Evolutionary conservation across 768 basidiomycete species (phyloP).

Genomic region (Tulasnella sp.): DNA sequence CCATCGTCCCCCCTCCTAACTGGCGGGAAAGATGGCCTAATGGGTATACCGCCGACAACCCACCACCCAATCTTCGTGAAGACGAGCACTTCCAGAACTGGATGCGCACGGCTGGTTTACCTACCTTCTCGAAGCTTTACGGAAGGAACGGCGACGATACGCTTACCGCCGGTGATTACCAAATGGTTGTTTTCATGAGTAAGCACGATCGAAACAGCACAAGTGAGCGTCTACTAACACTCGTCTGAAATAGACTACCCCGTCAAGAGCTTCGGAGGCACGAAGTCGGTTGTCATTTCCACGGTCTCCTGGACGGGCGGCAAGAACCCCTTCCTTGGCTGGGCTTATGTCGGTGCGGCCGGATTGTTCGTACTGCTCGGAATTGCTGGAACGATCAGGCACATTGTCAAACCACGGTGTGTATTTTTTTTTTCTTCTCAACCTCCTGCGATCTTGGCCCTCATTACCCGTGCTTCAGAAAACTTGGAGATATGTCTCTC

Average conservation of each 20-base stretch:
- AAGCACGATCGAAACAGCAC: slow-evolving; percentile 37
- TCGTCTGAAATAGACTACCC: slow-evolving; percentile 70
- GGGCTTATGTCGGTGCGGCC: slow-evolving; percentile 92
- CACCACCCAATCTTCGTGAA: slow-evolving; percentile 64
- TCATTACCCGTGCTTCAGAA: slow-evolving; percentile 43
- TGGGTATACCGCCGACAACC: slow-evolving; percentile 59
- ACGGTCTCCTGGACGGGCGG: slow-evolving; percentile 99
- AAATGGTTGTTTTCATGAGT: slow-evolving; percentile 78
- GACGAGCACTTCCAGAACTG: slow-evolving; percentile 98
- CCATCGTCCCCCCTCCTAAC: slow-evolving; percentile 89
- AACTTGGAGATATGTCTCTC: slow-evolving; percentile 80
- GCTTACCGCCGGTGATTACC: slow-evolving; percentile 70
- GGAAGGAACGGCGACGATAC: slow-evolving; percentile 79
- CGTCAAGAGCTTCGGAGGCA: slow-evolving; percentile 83
- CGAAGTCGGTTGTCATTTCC: slow-evolving; percentile 94
- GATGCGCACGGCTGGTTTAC: slow-evolving; percentile 98
- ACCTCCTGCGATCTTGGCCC: background rate
- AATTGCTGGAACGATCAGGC: slow-evolving; percentile 81
- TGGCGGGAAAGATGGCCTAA: slow-evolving; percentile 73
- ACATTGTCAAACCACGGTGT: slow-evolving; percentile 88
- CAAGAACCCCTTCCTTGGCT: slow-evolving; percentile 96
- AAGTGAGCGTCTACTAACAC: background rate
- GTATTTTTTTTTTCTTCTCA: slow-evolving; percentile 29
- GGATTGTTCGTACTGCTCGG: slow-evolving; percentile 84
- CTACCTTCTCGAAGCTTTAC: slow-evolving; percentile 94